Evolutionary conservation across 352 stramenopile genomes (phyloP), one percentile per base, ranked within the genome.

Genomic region (Pythium sukuiense): DNA sequence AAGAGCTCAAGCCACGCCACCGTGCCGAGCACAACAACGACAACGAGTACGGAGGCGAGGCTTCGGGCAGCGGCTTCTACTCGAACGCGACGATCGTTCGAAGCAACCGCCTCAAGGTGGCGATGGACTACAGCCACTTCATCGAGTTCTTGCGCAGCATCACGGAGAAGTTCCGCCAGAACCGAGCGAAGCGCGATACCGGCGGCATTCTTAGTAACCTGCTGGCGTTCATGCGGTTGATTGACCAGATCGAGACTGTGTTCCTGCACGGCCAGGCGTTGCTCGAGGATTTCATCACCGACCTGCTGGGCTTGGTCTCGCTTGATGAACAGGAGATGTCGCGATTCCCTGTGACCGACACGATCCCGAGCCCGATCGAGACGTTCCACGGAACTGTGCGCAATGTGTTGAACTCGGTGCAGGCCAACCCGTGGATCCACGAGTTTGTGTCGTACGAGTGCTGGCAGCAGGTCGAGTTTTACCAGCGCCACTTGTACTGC

Each of bases 81-180:
- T 89, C 83, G 57, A 90, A 85, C 50, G 73, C 79, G n/a, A 88
- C 78, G 18, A 88, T 89, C 53, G 75, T 83, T 7, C 79, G 78
- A 30, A 90, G 81, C 64, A 93, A 93, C 59, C 72, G 67, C 9
- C 67, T 92, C 30, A 90, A 92, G 50, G 84, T 90, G 58, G 82
- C 73, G 32, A 79, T 92, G 64, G 84, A 92, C 60, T 89, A 90
- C 67, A 85, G 76, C 46, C 79, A 92, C 61, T 92, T 92, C 56
- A 92, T 90, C 66, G 82, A 92, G 54, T 85, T 81, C 43, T 71
- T 92, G 50, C 76, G 80, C 27, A 77, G 68, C 26, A 86, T 83
- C 14, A 71, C 78, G 37, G 82, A 89, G 53, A 90, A 90, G 45
- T 89, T 90, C 29, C 76, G 81, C 16, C 67, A 85, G 61, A 83